Evolutionary conservation across 192 early-diverging fungal species (phyloP).

Genomic region (Coemansia sp.): DNA sequence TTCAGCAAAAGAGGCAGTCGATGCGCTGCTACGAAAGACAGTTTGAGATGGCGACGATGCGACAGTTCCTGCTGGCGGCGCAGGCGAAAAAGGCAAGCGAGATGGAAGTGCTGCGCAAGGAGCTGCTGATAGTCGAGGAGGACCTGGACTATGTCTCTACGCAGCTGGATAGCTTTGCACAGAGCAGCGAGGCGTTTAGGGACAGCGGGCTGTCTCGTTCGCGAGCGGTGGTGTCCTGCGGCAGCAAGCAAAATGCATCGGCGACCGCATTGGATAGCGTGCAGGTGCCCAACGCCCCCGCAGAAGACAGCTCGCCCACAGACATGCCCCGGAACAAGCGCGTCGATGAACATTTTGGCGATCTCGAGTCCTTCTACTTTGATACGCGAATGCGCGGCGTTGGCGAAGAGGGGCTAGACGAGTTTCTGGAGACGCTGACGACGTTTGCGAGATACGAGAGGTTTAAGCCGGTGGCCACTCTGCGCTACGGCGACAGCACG

Average conservation of each 20-base stretch:
- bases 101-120: constrained; percentile 41
- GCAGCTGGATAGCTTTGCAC: constrained; percentile 35
- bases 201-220: constrained; percentile 1
- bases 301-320: constrained; percentile 8
- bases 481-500: constrained; percentile 76
- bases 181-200: constrained; percentile 7
- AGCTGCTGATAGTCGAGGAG: constrained; percentile 44
- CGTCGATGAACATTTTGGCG: constrained; percentile 63
- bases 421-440: constrained; percentile 60
- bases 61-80: constrained; percentile 64
- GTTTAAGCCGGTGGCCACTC: constrained; percentile 71
- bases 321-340: constrained; percentile 27
- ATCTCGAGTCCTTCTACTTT: constrained; percentile 74
- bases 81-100: constrained; percentile 58
- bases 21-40: constrained; percentile 57
- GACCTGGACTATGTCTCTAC: constrained; percentile 39
- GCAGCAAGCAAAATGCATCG: neutral
- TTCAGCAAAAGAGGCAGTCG: constrained; percentile 63
- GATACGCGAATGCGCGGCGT: constrained; percentile 55
- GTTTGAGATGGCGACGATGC: constrained; percentile 58
- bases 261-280: constrained; percentile 10
- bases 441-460: constrained; percentile 65
- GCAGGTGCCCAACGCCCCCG: constrained; percentile 35
- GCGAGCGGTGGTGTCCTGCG: constrained; percentile 3
- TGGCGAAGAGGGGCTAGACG: constrained; percentile 35